phyloP scores from a whole-genome alignment of 1,284 basidiomycete genomes.

The Rhizoctonia solani region DNA sequence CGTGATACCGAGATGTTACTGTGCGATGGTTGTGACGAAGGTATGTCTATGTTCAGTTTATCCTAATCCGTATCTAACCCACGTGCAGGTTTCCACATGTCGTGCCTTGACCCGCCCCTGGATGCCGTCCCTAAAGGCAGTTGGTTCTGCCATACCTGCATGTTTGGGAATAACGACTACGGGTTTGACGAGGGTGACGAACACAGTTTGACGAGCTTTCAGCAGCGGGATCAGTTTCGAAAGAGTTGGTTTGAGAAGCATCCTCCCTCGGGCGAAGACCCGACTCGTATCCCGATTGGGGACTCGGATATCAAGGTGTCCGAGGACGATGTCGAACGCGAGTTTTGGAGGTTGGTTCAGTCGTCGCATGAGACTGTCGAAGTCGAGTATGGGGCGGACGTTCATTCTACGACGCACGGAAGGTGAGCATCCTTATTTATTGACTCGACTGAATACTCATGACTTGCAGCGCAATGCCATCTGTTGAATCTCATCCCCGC shows the following conservation, averaged over 20 bases:
- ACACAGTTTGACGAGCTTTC: conserved; percentile 90
- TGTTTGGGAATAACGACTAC: conserved; percentile 95
- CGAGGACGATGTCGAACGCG: conserved; percentile 90
- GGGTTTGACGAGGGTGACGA: conserved; percentile 99
- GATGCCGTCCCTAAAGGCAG: conserved; percentile 84
- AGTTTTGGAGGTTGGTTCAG: conserved; percentile 97
- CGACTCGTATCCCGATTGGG: conserved; percentile 63
- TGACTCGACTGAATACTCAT: background rate
- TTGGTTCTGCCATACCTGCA: conserved; percentile 95
- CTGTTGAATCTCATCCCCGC: conserved; percentile 88
- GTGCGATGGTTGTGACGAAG: conserved; percentile 96
- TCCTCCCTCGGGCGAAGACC: conserved; percentile 58
- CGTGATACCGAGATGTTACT: conserved; percentile 89
- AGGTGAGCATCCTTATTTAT: conserved; percentile 58
- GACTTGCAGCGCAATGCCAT: conserved; percentile 86
- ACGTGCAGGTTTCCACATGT: conserved; percentile 86
- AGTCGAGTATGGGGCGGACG: conserved; percentile 98
- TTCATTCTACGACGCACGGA: conserved; percentile 96
- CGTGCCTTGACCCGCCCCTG: conserved; percentile 92
- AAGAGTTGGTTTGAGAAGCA: conserved; percentile 85
- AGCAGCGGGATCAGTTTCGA: conserved; percentile 90
- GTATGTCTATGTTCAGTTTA: conserved; percentile 53
- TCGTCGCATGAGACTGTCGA: conserved; percentile 90
- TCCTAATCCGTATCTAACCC: conserved; percentile 37
- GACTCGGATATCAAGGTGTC: conserved; percentile 61